Evolutionary conservation across 2,329 filamentous ascomycete genomes (phyloP), one percentile per base, ranked within the genome.

Genomic region (Arachnomyces sp.): DNA sequence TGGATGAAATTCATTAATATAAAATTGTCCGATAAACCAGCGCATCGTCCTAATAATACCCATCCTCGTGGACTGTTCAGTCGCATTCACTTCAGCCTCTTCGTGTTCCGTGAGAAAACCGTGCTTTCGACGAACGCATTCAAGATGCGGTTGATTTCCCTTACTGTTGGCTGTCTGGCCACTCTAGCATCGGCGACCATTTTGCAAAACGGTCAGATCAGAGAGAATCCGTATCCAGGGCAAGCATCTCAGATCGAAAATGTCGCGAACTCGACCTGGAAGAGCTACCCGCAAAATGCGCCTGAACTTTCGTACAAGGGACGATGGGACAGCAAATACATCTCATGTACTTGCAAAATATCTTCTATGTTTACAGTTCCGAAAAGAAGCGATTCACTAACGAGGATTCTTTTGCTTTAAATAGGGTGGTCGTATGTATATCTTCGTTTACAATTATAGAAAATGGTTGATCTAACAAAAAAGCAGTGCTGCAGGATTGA

Each of bases 301-400:
- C 55, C 66, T 1, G 74, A 80, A 50, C 62, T 81, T 7, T 73
- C 73, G 0, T 81, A 79, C 62, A 78, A 79, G 52, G 77, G 77
- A 4, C 64, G 75, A 43, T 81, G 77, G 77, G 76, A 80, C 52
- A 75, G 69, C 28, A 69, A 75, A 48, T 66, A 75, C 47, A 68
- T 78, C 35, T 79, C 73, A 2, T 80, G 63, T 63, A 57, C 38
- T n/a, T n/a, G n/a, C n/a, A n/a, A 55, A 13, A 18, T 8, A 18
- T 28, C 34, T 8, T 12, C 28, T 18, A 36, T 36, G 30, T 31
- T 13, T 35, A 7, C n/a, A n/a, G n/a, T 9, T n/a, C 31, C 32
- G 16, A 25, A 32, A 13, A 30, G 13, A 21, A 21, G 13, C 31
- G 16, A 34, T n/a, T 37, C 15, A 36, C 38, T 50, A 38, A 44